phyloP scores from a whole-genome alignment of 441 rosid genomes.

The Adansonia madagascariensis region DNA sequence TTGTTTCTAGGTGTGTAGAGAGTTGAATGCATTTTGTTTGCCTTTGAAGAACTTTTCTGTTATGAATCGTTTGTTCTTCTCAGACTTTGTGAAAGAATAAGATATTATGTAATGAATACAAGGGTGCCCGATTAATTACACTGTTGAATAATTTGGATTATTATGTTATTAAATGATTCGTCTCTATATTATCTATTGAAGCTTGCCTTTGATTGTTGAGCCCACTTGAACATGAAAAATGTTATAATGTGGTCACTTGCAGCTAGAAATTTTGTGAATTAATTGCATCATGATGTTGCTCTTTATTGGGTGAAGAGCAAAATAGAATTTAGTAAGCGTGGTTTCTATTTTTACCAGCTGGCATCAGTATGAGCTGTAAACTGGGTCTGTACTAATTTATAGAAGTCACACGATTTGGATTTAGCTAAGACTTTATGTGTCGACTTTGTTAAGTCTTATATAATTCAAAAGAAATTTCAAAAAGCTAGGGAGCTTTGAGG shows the following conservation, averaged over 20 bases:
- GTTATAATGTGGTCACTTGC: not conserved
- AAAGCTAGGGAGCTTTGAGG: not conserved
- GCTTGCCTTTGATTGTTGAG: conserved; percentile 1
- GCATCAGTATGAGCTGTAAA: not conserved
- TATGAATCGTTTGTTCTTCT: conserved; percentile 14
- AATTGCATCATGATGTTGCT: not conserved
- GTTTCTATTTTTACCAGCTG: not conserved
- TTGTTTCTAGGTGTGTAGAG: conserved; percentile 24
- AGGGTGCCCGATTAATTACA: conserved; percentile 1
- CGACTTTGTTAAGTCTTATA: not conserved
- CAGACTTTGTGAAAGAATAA: conserved; percentile 17
- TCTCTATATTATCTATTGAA: not conserved
- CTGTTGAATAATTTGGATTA: conserved; percentile 4
- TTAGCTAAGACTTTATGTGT: not conserved
- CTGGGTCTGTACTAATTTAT: not conserved
- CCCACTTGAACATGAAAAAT: not conserved
- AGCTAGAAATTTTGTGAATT: not conserved
- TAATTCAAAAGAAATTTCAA: not conserved
- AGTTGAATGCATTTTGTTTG: conserved; percentile 24
- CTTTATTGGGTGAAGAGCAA: not conserved
- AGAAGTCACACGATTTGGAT: not conserved
- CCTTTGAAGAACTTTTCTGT: conserved; percentile 26
- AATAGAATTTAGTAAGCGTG: not conserved
- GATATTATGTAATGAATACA: conserved; percentile 9
- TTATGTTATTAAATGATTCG: not conserved